Conservation (phyloP, 169 alveolate species). For the Cryptosporidium felis region DNA sequence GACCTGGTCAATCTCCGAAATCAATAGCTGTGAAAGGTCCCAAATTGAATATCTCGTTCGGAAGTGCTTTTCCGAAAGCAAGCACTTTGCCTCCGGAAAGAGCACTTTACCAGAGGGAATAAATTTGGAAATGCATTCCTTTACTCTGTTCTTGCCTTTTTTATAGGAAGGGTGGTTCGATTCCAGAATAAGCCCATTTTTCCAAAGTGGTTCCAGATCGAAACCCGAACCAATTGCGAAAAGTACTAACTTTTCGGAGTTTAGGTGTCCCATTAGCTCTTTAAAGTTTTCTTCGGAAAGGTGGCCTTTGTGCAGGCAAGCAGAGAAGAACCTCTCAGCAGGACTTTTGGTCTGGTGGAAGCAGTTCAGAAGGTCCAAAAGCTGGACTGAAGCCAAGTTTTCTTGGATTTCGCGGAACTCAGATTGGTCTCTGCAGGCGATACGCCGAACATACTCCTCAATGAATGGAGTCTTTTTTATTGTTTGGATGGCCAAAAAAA, state of each 20-base stretch:
- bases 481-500: not conserved
- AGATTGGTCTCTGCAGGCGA: not conserved
- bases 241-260: not conserved
- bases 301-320: not conserved
- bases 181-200: not conserved
- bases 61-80: not conserved
- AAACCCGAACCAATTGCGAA: not conserved
- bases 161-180: not conserved
- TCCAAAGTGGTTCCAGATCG: not conserved
- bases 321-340: slow-evolving; percentile 5
- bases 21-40: not conserved
- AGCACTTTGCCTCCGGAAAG: not conserved
- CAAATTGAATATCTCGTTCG: slow-evolving; percentile 26
- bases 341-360: not conserved
- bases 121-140: not conserved
- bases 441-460: not conserved
- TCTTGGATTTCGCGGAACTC: slow-evolving; percentile 10
- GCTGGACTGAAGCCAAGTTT: not conserved
- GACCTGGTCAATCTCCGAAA: not conserved
- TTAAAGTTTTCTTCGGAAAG: not conserved
- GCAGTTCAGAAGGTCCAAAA: not conserved
- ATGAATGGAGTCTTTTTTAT: slow-evolving; percentile 6
- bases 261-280: slow-evolving; percentile 1
- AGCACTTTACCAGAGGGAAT: not conserved
- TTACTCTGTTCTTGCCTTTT: not conserved